A percentile compares a stretch with the other conserved stretches of the same genome.
Evolutionary conservation across 441 rosid genomes (phyloP).

Genomic region (Macaranga tanarius): DNA sequence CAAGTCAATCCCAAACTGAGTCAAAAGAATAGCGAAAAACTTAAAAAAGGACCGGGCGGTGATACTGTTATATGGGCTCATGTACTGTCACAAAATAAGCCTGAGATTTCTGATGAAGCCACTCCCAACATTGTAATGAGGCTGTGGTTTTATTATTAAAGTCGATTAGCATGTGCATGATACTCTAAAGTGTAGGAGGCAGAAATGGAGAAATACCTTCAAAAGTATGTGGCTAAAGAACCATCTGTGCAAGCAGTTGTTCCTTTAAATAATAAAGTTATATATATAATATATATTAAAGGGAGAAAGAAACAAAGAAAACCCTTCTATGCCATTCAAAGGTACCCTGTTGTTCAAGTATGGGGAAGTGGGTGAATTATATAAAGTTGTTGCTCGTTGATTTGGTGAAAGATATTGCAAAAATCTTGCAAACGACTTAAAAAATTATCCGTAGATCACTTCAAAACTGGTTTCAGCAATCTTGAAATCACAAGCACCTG

Average conservation of each 20-base stretch:
- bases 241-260: slow-evolving; percentile 54
- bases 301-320: too few species aligned
- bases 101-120: slow-evolving; percentile 54
- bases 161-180: slow-evolving; percentile 57
- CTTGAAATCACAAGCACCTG: too few species aligned
- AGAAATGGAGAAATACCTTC: slow-evolving; percentile 86
- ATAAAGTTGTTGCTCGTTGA: too few species aligned
- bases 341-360: too few species aligned
- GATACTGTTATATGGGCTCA: slow-evolving; percentile 95
- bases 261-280: slow-evolving; percentile 33
- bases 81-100: slow-evolving; percentile 57
- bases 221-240: slow-evolving; percentile 93
- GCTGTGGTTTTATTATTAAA: slow-evolving; percentile 36
- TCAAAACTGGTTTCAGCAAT: too few species aligned
- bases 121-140: slow-evolving; percentile 44
- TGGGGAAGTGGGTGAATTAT: too few species aligned
- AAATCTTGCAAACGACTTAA: too few species aligned
- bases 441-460: too few species aligned
- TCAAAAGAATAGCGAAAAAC: slow-evolving; percentile 49
- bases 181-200: slow-evolving; percentile 68
- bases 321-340: too few species aligned
- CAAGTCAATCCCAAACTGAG: slow-evolving; percentile 30
- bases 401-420: too few species aligned
- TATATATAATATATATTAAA: too few species aligned
- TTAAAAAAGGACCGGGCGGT: slow-evolving; percentile 47